These are phyloP conservation scores for Rhododendron griersonianum DNA, from an alignment of 148 eudicot genomes.

Conservation along the genomic window DNA sequence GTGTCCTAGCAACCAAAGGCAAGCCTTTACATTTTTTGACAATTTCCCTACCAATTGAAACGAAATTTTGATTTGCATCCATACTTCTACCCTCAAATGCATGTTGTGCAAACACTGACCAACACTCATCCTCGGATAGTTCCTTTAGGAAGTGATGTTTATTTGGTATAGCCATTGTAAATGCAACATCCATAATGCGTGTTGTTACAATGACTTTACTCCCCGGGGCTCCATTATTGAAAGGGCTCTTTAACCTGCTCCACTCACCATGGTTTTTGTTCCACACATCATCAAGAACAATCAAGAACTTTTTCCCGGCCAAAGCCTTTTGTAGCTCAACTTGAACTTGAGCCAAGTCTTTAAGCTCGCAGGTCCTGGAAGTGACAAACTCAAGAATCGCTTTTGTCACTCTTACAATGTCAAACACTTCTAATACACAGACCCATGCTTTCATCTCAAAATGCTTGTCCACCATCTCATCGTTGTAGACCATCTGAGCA, in stretches of 20 bases:
- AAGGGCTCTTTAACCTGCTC: constrained; percentile 9
- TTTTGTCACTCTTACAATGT: constrained; percentile 12
- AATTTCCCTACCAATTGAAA: constrained; percentile 7
- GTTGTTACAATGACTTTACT: constrained; percentile 29
- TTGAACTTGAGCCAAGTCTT: not conserved
- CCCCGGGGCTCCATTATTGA: constrained; percentile 9
- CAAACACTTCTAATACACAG: constrained; percentile 15
- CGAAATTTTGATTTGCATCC: not conserved
- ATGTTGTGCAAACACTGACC: constrained; percentile 15
- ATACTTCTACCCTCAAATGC: not conserved
- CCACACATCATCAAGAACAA: constrained; percentile 30
- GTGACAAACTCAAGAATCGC: constrained; percentile 12
- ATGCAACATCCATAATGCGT: constrained; percentile 1
- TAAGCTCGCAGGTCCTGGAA: not conserved
- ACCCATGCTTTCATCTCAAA: constrained; percentile 23
- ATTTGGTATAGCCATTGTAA: not conserved
- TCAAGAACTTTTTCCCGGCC: not conserved
- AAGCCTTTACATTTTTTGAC: constrained; percentile 20
- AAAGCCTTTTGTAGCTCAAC: not conserved
- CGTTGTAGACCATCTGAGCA: constrained; percentile 19
- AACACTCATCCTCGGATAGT: constrained; percentile 12
- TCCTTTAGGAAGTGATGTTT: not conserved
- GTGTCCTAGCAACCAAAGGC: constrained; percentile 18
- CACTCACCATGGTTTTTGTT: constrained; percentile 5
- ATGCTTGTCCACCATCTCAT: not conserved